These are phyloP conservation scores for Talaromyces sp. DNA, from an alignment of 2,329 filamentous ascomycete species.

Conservation along the genomic window DNA sequence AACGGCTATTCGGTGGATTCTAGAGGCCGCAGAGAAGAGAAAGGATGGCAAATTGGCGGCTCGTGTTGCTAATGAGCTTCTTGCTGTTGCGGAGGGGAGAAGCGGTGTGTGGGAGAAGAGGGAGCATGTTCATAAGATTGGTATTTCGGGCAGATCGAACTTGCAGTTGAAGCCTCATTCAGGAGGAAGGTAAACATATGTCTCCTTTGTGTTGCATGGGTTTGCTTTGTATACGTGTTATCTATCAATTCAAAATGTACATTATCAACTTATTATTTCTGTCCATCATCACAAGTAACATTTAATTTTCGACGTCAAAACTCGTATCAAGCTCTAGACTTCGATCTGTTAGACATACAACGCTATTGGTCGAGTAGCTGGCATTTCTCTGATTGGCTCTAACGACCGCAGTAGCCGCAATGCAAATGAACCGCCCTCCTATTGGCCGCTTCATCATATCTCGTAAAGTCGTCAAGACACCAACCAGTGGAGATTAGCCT, in stretches of 20 bases:
- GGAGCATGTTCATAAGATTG: slow-evolving; percentile 73
- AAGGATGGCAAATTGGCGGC: slow-evolving; percentile 71
- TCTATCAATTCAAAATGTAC: neutral
- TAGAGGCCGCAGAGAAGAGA: slow-evolving; percentile 78
- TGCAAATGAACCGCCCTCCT: neutral
- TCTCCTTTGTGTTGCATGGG: neutral
- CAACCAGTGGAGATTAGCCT: neutral
- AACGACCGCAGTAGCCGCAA: slow-evolving; percentile 12
- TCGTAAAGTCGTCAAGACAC: neutral
- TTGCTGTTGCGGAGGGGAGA: slow-evolving; percentile 82
- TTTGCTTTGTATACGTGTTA: neutral
- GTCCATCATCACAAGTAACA: neutral
- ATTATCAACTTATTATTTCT: neutral
- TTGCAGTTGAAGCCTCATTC: slow-evolving; percentile 37
- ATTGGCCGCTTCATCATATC: neutral
- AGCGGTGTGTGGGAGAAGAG: slow-evolving; percentile 84
- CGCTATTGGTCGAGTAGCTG: neutral
- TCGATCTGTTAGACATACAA: neutral
- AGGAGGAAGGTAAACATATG: slow-evolving; percentile 15
- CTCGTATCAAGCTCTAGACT: neutral
- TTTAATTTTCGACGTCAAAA: neutral
- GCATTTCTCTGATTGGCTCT: slow-evolving; percentile 1
- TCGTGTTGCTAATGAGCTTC: slow-evolving; percentile 79
- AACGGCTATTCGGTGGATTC: slow-evolving; percentile 81
- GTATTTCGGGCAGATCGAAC: slow-evolving; percentile 76